phyloP scores from a whole-genome alignment of 148 eudicot species.

The Vaccinium vitisidaea region DNA sequence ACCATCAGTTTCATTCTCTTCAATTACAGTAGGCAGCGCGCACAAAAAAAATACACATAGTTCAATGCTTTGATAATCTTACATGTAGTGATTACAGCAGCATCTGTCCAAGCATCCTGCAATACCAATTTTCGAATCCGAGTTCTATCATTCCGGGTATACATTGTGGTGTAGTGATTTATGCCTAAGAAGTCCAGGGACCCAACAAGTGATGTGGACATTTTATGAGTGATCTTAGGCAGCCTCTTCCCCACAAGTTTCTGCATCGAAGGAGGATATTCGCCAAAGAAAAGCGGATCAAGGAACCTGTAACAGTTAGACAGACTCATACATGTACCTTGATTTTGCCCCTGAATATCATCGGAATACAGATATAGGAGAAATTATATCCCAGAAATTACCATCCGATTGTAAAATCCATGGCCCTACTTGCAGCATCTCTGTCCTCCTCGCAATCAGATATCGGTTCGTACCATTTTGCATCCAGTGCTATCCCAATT shows the following conservation, averaged over 20 bases:
- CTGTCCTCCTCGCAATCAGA: conserved; percentile 62
- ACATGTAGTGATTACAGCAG: conserved; percentile 74
- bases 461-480: conserved; percentile 90
- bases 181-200: conserved; percentile 82
- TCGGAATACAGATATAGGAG: neutral
- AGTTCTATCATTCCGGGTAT: conserved; percentile 77
- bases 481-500: conserved; percentile 77
- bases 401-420: conserved; percentile 88
- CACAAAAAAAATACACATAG: neutral
- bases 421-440: conserved; percentile 81
- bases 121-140: conserved; percentile 58
- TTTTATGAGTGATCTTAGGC: conserved; percentile 53
- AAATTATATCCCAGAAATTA: conserved; percentile 25
- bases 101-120: conserved; percentile 73
- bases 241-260: conserved; percentile 64
- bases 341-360: neutral
- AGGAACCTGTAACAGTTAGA: conserved; percentile 62
- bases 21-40: neutral
- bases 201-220: conserved; percentile 45
- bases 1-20: neutral
- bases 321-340: neutral
- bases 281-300: conserved; percentile 81
- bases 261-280: conserved; percentile 84
- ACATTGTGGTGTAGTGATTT: conserved; percentile 86
- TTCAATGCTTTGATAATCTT: conserved; percentile 28